Base-by-base conservation (phyloP, 2,329 filamentous ascomycete species). In the Cephalotrichum gorgonifer region DNA sequence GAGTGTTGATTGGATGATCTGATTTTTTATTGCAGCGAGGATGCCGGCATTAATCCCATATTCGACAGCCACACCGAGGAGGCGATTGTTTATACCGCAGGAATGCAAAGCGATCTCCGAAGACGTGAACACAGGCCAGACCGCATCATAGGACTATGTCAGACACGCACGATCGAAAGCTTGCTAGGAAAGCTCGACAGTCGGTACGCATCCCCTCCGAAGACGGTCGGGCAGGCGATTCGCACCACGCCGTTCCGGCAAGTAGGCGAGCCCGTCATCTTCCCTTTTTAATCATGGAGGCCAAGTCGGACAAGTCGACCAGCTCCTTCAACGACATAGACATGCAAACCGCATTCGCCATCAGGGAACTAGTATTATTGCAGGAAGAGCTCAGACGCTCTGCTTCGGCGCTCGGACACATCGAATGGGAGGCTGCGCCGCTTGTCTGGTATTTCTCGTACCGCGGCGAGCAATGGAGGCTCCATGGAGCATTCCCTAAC, bases 211-310 rank as follows among this genome's bases (percentile, higher is more conserved):
- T 25, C 30, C 2, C 31, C 22, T 23, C 28, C 28, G 6, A 46
- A 38, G 17, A 35, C 22, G 6, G 33, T 46, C 20, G 28, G 44
- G 28, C 17, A 46, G 14, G 38, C 31, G 11, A 35, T 38, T 20
- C 44, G 44, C 9, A 46, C 44, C 28, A 46, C 44, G 4, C 44
- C 30, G 20, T 46, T 46, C 11, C 17, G 20, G 6, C n/a, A 30
- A 12, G 44, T 38, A 9, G 43, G 42, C 22, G 25, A 52, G 17
- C 28, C 44, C 9, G 43, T 54, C 6, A 20, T 52, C 9, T 54
- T 52, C 41, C 52, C 2, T 54, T 54, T 25, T 44, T 54, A 11
- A 48, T 54, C 14, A 38, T 54, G 14, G 52, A 52, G 43, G 50
- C 52, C 4, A 52, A 54, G 27, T 54, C 52, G 15, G 48, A 49